Percentiles rank a stretch among this genome's conserved stretches.
phyloP scores from a whole-genome alignment of 176 grass and related monocot species.

The Chloris gayana region DNA sequence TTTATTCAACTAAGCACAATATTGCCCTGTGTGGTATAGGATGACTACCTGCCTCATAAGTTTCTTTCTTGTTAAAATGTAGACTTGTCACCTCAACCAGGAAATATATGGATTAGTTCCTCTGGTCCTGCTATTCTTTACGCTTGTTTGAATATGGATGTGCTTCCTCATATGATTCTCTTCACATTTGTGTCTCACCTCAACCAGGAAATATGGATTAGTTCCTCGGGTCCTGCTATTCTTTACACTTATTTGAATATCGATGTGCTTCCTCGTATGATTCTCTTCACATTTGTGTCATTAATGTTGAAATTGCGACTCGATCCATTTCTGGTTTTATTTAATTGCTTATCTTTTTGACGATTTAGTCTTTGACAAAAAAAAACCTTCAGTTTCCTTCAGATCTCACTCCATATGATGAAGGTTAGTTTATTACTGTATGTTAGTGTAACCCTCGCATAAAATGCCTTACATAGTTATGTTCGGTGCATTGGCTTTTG shows the following conservation, averaged over 20 bases:
- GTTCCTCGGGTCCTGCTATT: too few species aligned
- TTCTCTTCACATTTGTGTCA: too few species aligned
- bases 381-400: slow-evolving; percentile 2
- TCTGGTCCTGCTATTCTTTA: not conserved
- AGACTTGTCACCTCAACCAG: not conserved
- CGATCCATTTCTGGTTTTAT: slow-evolving; percentile 9
- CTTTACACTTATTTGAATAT: too few species aligned
- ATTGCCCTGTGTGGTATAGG: slow-evolving; percentile 7
- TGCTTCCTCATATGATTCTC: not conserved
- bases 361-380: not conserved
- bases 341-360: slow-evolving; percentile 4
- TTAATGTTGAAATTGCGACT: slow-evolving; percentile 19
- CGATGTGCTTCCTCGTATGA: too few species aligned
- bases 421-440: not conserved
- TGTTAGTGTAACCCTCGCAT: not conserved
- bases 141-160: not conserved
- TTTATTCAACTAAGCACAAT: not conserved
- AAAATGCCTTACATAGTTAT: not conserved
- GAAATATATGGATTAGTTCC: not conserved
- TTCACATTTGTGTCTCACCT: too few species aligned
- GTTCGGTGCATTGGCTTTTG: slow-evolving; percentile 1
- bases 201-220: too few species aligned
- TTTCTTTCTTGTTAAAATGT: not conserved
- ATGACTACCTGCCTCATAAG: not conserved
- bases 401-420: slow-evolving; percentile 10